These are phyloP conservation scores for Rhododendron vialii DNA, from an alignment of 148 eudicot species.

Conservation along the genomic window DNA sequence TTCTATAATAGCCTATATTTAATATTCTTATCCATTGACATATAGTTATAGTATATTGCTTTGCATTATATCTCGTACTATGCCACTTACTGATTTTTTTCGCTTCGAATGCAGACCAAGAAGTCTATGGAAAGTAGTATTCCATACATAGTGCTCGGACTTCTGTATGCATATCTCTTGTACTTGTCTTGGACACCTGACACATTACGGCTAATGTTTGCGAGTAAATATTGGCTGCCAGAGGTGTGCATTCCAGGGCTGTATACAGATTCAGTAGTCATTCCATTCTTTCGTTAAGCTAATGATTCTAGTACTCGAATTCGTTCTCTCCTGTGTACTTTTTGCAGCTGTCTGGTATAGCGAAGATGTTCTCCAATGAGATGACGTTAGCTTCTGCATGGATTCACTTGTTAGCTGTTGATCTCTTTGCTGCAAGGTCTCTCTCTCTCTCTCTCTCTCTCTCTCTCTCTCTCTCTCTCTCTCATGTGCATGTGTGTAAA, in stretches of 20 bases:
- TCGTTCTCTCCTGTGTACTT: not conserved
- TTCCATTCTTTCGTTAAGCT: not conserved
- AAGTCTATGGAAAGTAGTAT: slow-evolving; percentile 61
- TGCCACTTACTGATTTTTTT: not conserved
- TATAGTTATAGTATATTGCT: not conserved
- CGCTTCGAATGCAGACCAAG: slow-evolving; percentile 58
- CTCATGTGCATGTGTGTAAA: not conserved
- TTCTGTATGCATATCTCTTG: slow-evolving; percentile 66
- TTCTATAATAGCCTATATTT: no score
- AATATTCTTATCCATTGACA: not conserved
- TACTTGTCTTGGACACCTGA: slow-evolving; percentile 96
- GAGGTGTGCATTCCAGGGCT: slow-evolving; percentile 46
- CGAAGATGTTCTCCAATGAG: slow-evolving; percentile 84
- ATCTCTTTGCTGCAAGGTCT: slow-evolving; percentile 93
- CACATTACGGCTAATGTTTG: slow-evolving; percentile 70
- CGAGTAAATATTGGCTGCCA: slow-evolving; percentile 89
- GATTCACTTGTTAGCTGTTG: slow-evolving; percentile 85
- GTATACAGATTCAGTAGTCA: not conserved
- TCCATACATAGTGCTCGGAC: slow-evolving; percentile 69
- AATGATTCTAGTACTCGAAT: not conserved
- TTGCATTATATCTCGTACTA: not conserved
- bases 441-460: slow-evolving; percentile 8
- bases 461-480: not conserved
- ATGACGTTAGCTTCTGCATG: slow-evolving; percentile 95
- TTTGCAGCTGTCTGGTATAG: slow-evolving; percentile 69